These are phyloP conservation scores for Acarospora socialis DNA, from an alignment of 2,329 filamentous ascomycete species.

Conservation along the genomic window DNA sequence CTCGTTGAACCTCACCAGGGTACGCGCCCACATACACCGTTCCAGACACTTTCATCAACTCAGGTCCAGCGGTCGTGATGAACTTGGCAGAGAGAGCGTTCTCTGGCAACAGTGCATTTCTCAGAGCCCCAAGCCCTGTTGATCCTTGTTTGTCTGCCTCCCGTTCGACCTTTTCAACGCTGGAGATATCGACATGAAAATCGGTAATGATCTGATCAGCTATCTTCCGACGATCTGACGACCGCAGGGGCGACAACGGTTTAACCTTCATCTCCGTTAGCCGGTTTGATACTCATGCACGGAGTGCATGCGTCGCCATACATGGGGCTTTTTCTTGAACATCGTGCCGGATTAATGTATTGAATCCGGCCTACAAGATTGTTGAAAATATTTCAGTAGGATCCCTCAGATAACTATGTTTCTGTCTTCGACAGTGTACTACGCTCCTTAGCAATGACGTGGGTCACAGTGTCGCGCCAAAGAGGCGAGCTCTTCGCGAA, in stretches of 20 bases:
- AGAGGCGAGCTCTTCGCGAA: no score
- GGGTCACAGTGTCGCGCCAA: no score
- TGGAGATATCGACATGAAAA: constrained; percentile 38
- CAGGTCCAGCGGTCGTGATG: constrained; percentile 48
- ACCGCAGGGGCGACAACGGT: constrained; percentile 49
- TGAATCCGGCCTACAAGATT: no score
- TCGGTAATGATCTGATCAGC: constrained; percentile 53
- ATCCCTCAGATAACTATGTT: no score
- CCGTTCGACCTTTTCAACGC: constrained; percentile 17
- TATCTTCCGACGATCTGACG: constrained; percentile 51
- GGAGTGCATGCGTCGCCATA: constrained; percentile 20
- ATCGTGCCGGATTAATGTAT: no score
- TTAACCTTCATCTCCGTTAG: constrained; percentile 40
- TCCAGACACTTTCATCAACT: constrained; percentile 46
- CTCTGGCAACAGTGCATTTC: constrained; percentile 49
- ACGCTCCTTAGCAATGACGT: no score
- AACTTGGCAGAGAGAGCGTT: constrained; percentile 49
- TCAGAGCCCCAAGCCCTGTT: constrained; percentile 35
- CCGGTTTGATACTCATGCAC: constrained; percentile 14
- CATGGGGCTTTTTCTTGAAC: constrained; percentile 52
- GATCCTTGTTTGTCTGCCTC: constrained; percentile 20
- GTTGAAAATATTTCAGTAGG: no score
- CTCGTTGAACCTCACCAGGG: constrained; percentile 40
- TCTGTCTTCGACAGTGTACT: no score
- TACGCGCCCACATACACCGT: constrained; percentile 51